These are phyloP conservation scores for Actinidia arguta DNA, from an alignment of 179 eudicot species.

Conservation along the genomic window DNA sequence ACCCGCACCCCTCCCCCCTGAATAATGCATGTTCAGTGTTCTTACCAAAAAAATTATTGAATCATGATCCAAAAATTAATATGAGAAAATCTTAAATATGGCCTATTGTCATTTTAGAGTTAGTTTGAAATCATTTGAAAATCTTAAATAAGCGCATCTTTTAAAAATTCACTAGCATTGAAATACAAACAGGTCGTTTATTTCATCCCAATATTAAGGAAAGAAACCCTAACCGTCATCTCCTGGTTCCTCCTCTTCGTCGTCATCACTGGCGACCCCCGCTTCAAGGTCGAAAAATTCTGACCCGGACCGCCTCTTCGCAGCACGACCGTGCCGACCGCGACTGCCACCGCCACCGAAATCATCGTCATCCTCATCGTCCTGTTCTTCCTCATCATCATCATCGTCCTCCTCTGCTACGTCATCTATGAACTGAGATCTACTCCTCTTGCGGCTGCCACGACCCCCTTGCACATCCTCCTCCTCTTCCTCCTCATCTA, in stretches of 20 bases:
- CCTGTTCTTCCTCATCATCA: constrained; percentile 64
- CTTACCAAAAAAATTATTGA: no score
- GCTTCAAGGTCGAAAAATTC: constrained; percentile 79
- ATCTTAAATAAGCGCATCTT: no score
- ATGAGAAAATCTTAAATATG: no score
- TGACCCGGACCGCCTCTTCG: constrained; percentile 41
- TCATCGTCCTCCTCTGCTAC: constrained; percentile 84
- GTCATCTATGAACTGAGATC: constrained; percentile 76
- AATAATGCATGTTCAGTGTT: no score
- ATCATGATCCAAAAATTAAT: no score
- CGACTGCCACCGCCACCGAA: constrained; percentile 33
- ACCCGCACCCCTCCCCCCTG: no score
- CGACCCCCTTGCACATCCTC: constrained; percentile 46
- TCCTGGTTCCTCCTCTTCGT: constrained; percentile 84
- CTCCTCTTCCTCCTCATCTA: constrained; percentile 50
- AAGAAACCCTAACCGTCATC: constrained; percentile 77
- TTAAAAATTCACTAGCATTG: no score
- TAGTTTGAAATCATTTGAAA: no score
- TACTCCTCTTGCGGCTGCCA: constrained; percentile 55
- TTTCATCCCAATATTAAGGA: background rate
- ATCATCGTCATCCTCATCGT: constrained; percentile 41
- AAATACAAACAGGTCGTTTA: background rate
- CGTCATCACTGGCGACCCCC: constrained; percentile 75
- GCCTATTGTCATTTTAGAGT: no score
- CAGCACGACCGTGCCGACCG: constrained; percentile 31